phyloP scores from a whole-genome alignment of 2,329 filamentous ascomycete genomes.

The Uncinocarpus reesii region DNA sequence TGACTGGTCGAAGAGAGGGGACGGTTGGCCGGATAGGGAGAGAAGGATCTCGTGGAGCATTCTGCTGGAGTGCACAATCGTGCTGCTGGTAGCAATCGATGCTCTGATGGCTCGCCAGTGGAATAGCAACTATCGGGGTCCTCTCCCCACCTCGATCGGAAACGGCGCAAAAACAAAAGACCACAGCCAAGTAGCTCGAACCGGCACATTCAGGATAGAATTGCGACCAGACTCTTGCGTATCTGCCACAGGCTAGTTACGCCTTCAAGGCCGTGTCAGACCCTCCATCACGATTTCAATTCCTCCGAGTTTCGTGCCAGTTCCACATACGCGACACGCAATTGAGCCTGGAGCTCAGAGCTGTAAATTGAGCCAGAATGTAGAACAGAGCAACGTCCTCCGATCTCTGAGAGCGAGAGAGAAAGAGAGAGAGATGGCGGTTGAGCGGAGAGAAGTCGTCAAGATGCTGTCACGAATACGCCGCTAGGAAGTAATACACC shows the following conservation, averaged over 20 bases:
- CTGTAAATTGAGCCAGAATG: no score
- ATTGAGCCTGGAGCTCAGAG: no score
- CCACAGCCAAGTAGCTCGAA: constrained; percentile 37
- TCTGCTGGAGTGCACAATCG: constrained; percentile 20
- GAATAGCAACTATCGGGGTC: constrained; percentile 22
- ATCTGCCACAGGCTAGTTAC: not conserved
- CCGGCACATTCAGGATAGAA: constrained; percentile 34
- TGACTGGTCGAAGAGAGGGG: constrained; percentile 61
- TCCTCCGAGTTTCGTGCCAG: not conserved
- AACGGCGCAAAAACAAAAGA: constrained; percentile 35
- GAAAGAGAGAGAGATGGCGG: not conserved
- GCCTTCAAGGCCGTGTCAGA: not conserved
- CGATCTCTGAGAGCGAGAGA: no score
- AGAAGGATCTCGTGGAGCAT: constrained; percentile 99
- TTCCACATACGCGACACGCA: no score
- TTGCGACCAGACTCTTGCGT: not conserved
- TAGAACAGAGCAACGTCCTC: no score
- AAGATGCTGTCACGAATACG: no score
- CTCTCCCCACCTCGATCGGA: constrained; percentile 21
- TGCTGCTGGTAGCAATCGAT: constrained; percentile 6
- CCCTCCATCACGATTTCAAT: not conserved
- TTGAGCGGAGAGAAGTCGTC: no score
- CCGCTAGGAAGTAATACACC: no score
- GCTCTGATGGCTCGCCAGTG: constrained; percentile 1
- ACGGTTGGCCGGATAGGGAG: constrained; percentile 87